Evolutionary conservation across 2,329 filamentous ascomycete species (phyloP).

Genomic region (Sporothrix euskadiensis): DNA sequence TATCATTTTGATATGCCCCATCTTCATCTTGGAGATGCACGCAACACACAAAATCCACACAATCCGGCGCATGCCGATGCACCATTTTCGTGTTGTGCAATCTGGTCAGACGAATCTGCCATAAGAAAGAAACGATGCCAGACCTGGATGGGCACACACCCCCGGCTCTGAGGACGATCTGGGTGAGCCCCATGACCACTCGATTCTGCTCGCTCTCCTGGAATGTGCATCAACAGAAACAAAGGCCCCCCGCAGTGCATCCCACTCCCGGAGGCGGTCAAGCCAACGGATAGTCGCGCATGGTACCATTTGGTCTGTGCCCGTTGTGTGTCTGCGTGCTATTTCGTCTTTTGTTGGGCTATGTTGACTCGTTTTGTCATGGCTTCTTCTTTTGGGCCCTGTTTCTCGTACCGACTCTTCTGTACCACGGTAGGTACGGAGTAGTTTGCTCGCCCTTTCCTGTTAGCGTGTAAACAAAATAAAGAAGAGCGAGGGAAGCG

Average conservation of each 20-base stretch:
- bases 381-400: not conserved
- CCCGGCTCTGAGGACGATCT: constrained; percentile 12
- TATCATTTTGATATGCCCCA: not conserved
- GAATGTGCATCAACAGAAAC: constrained; percentile 22
- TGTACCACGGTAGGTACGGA: too few relatives aligned
- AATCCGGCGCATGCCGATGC: constrained; percentile 14
- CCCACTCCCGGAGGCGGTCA: constrained; percentile 25
- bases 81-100: not conserved
- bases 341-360: constrained; percentile 12
- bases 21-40: not conserved
- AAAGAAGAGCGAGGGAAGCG: not conserved
- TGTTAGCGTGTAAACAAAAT: constrained; percentile 14
- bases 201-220: constrained; percentile 3
- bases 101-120: constrained; percentile 5
- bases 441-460: not conserved
- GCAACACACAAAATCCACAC: not conserved
- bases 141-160: not conserved
- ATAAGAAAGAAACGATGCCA: not conserved
- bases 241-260: constrained; percentile 19
- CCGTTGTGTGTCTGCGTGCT: not conserved
- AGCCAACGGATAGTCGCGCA: not conserved
- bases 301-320: not conserved
- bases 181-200: constrained; percentile 23
- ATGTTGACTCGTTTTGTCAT: constrained; percentile 1
- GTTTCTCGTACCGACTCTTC: too few relatives aligned